These are phyloP conservation scores for Kodamaea kaohsiungensis DNA, from an alignment of 805 yeast genomes.

Conservation along the genomic window DNA sequence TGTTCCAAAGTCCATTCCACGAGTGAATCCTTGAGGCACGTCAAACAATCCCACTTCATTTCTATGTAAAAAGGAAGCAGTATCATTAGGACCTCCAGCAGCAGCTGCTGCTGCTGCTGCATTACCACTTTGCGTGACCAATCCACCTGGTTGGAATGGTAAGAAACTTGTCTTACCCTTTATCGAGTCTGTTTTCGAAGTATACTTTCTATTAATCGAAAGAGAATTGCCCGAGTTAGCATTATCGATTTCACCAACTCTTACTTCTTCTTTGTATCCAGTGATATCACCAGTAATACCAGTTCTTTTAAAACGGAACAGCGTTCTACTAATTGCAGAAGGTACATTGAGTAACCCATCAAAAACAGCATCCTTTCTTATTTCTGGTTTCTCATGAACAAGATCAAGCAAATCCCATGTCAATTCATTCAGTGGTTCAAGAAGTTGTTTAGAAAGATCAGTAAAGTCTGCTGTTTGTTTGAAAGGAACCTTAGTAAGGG, in stretches of 20 bases:
- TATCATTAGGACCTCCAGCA: slow-evolving; percentile 28
- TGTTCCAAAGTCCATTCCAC: slow-evolving; percentile 56
- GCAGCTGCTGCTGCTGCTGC: neutral
- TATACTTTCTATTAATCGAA: slow-evolving; percentile 68
- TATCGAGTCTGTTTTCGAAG: slow-evolving; percentile 59
- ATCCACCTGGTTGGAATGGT: slow-evolving; percentile 95
- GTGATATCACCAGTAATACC: slow-evolving; percentile 77
- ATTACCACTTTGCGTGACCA: slow-evolving; percentile 15
- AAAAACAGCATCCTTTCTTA: slow-evolving; percentile 39
- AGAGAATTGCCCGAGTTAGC: slow-evolving; percentile 70
- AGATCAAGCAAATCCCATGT: slow-evolving; percentile 72
- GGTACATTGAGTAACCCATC: slow-evolving; percentile 60
- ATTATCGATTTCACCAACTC: slow-evolving; percentile 45
- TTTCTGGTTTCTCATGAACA: slow-evolving; percentile 58
- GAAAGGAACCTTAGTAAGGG: neutral
- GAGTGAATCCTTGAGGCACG: slow-evolving; percentile 74
- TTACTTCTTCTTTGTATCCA: slow-evolving; percentile 57
- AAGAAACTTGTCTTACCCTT: slow-evolving; percentile 71
- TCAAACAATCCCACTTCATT: slow-evolving; percentile 77
- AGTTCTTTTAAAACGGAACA: slow-evolving; percentile 63
- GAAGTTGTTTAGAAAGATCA: slow-evolving; percentile 28
- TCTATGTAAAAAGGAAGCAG: slow-evolving; percentile 52
- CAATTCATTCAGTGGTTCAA: slow-evolving; percentile 63
- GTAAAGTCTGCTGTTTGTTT: neutral
- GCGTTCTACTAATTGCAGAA: slow-evolving; percentile 58